A percentile compares a stretch with the other conserved stretches of the same genome.
phyloP scores from a whole-genome alignment of 768 basidiomycete genomes.

The Hypsizygus marmoreus region DNA sequence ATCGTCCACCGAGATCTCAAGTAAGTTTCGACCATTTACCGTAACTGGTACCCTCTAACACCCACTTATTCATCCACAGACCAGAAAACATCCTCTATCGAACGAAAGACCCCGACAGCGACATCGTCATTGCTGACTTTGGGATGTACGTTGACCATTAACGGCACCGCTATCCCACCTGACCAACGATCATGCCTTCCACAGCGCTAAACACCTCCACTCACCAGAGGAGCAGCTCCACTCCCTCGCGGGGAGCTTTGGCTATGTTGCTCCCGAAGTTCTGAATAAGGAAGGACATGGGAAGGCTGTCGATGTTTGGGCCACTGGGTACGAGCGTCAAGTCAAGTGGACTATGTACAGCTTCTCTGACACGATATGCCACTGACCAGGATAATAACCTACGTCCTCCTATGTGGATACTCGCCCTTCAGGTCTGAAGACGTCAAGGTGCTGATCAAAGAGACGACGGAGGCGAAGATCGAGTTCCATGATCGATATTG shows the following conservation, averaged over 20 bases:
- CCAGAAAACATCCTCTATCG: constrained; percentile 97
- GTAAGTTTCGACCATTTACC: constrained; percentile 36
- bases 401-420: constrained; percentile 94
- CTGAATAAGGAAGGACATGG: constrained; percentile 82
- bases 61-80: constrained; percentile 35
- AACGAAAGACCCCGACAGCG: constrained; percentile 72
- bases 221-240: constrained; percentile 69
- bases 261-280: constrained; percentile 92
- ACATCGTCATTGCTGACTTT: constrained; percentile 95
- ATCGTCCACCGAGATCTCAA: constrained; percentile 98
- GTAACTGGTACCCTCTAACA: constrained; percentile 1
- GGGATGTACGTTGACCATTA: constrained; percentile 69
- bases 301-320: constrained; percentile 94
- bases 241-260: constrained; percentile 78
- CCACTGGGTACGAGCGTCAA: constrained; percentile 65
- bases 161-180: not conserved
- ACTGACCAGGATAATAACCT: constrained; percentile 79
- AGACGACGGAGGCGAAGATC: constrained; percentile 83
- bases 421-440: constrained; percentile 91
- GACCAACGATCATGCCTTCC: not conserved
- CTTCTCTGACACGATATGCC: not conserved
- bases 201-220: constrained; percentile 81
- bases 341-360: not conserved
- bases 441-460: constrained; percentile 68
- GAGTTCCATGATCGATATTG: constrained; percentile 95